These are phyloP conservation scores for Solanum commersonii DNA, from an alignment of 257 asterid genomes.

Conservation along the genomic window DNA sequence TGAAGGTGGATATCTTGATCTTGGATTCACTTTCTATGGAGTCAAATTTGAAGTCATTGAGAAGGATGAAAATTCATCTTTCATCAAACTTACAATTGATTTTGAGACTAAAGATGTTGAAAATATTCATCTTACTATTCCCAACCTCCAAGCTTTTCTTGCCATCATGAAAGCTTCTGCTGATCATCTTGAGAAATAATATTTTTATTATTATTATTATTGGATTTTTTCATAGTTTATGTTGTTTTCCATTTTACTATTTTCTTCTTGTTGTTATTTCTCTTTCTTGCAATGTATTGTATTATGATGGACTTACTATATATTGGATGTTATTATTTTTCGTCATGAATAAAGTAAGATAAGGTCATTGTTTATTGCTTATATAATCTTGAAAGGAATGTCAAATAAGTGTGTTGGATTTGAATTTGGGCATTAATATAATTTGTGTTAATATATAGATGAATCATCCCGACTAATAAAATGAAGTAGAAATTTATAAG, in stretches of 20 bases:
- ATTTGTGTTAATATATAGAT: too few relatives aligned
- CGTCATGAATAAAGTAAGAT: neutral
- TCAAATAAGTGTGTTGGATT: neutral
- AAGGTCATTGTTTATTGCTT: neutral
- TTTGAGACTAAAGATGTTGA: neutral
- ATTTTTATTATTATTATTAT: neutral
- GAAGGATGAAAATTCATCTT: neutral
- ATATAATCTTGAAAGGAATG: neutral
- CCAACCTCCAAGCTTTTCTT: neutral
- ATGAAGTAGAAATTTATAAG: too few relatives aligned
- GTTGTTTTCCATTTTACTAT: neutral
- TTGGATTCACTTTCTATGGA: neutral
- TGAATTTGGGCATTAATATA: neutral
- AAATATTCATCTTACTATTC: neutral
- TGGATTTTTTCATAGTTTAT: neutral
- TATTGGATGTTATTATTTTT: neutral
- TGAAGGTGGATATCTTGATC: neutral
- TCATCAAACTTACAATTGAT: neutral
- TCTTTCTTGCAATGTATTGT: neutral
- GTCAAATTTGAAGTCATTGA: neutral
- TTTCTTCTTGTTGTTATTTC: neutral
- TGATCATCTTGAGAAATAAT: neutral
- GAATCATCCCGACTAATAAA: too few relatives aligned
- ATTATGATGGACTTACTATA: neutral
- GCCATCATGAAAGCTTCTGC: neutral